Evolutionary conservation across 2,329 filamentous ascomycete species (phyloP).

Genomic region (Phyllosticta citribraziliensis): DNA sequence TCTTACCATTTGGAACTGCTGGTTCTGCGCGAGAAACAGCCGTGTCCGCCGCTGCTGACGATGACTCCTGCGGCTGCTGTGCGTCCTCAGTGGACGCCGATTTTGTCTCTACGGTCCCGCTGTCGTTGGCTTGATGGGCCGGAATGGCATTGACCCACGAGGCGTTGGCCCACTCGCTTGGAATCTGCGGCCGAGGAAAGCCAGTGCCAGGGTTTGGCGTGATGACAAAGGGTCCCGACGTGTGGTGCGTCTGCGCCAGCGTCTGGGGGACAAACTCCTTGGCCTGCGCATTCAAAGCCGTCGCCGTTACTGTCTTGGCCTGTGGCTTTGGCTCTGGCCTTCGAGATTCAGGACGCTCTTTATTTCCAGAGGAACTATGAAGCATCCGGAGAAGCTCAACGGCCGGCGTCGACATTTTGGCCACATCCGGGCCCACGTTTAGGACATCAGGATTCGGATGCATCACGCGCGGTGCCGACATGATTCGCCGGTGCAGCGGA

Average conservation of each 20-base stretch:
- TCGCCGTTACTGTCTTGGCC: neutral
- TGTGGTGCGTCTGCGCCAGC: neutral
- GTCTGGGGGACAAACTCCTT: conserved; percentile 4
- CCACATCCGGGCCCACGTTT: neutral
- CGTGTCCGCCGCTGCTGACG: neutral
- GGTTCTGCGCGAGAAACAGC: neutral
- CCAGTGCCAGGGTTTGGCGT: neutral
- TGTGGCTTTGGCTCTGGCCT: neutral
- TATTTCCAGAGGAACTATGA: neutral
- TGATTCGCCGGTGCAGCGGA: neutral
- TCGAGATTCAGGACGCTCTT: neutral
- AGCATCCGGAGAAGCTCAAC: neutral
- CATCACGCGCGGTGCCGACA: neutral
- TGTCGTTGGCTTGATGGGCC: neutral
- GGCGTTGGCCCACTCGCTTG: neutral
- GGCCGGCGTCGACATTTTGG: neutral
- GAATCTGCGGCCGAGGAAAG: neutral
- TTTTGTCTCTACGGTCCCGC: neutral
- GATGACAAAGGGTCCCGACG: neutral
- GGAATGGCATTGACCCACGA: neutral
- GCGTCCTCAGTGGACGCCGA: neutral
- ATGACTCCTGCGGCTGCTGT: neutral
- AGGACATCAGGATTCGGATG: neutral
- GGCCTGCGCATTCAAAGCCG: conserved; percentile 3
- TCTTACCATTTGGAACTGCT: neutral